Conservation (phyloP, 345 rosid species). For the Syzygium aqueum region DNA sequence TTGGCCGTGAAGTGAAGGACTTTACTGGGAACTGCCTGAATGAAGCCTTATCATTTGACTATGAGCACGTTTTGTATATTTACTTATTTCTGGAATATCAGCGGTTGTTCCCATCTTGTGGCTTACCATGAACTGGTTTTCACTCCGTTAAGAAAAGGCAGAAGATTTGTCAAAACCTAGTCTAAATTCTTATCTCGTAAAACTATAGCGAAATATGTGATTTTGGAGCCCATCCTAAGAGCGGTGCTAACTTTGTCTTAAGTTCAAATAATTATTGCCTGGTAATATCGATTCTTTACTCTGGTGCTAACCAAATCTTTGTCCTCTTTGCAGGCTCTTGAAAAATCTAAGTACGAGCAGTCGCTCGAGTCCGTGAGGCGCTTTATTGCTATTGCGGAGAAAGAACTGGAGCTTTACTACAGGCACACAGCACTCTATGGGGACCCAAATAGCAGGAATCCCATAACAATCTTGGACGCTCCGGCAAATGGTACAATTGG, state of each 20-base stretch:
- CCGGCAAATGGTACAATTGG: slow-evolving; percentile 13
- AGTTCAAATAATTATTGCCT: background rate
- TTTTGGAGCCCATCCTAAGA: background rate
- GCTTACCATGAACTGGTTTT: background rate
- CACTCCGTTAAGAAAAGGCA: background rate
- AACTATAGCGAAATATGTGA: background rate
- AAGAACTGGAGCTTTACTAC: slow-evolving; percentile 74
- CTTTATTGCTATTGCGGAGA: slow-evolving; percentile 67
- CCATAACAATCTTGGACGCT: slow-evolving; percentile 38
- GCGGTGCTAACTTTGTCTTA: background rate
- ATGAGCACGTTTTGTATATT: background rate
- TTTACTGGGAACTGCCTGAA: background rate
- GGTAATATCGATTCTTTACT: background rate
- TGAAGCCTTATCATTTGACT: background rate
- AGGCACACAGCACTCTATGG: slow-evolving; percentile 73
- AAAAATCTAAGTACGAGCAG: slow-evolving; percentile 83
- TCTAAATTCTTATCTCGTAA: background rate
- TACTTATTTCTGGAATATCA: background rate
- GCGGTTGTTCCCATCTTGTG: background rate
- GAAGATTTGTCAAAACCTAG: background rate
- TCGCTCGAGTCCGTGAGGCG: slow-evolving; percentile 77
- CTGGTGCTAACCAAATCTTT: background rate
- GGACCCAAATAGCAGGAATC: slow-evolving; percentile 48
- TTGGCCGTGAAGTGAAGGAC: background rate
- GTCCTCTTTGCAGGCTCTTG: slow-evolving; percentile 50